These are phyloP conservation scores for Clonostachys solani DNA, from an alignment of 2,329 filamentous ascomycete species.

Conservation along the genomic window DNA sequence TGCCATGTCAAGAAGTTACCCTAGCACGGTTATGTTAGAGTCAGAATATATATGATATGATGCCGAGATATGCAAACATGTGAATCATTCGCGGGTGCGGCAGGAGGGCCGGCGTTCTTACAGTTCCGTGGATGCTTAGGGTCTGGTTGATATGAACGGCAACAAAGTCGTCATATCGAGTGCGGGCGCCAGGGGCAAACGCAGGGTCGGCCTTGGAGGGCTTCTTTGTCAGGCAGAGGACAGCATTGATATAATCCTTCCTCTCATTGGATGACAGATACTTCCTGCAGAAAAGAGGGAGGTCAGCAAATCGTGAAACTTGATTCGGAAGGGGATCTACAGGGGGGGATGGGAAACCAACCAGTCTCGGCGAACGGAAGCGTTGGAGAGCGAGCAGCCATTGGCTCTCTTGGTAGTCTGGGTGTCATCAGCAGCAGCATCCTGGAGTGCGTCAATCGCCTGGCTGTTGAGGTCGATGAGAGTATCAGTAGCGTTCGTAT, in stretches of 20 bases:
- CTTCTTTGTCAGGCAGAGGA: constrained; percentile 13
- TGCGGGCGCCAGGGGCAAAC: constrained; percentile 15
- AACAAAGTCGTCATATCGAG: constrained; percentile 23
- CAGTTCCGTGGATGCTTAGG: constrained; percentile 14
- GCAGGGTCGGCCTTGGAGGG: constrained; percentile 13
- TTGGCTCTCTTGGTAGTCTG: too few species aligned
- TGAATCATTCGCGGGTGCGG: not conserved
- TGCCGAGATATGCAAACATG: too few species aligned
- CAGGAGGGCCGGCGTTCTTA: not conserved
- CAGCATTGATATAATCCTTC: constrained; percentile 15
- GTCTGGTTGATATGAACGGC: constrained; percentile 21
- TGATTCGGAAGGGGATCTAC: too few species aligned
- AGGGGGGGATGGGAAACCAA: not conserved
- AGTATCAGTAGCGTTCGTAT: too few species aligned
- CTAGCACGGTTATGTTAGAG: not conserved
- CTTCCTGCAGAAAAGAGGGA: not conserved
- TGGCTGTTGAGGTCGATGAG: too few species aligned
- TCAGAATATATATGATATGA: too few species aligned
- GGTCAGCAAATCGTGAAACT: too few species aligned
- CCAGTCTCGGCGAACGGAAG: constrained; percentile 2
- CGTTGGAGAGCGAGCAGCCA: constrained; percentile 1
- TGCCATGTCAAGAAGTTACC: not conserved
- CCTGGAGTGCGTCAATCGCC: too few species aligned
- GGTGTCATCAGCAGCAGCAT: too few species aligned
- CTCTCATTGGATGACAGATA: constrained; percentile 1